Conservation (phyloP, 176 grass and related monocot genomes). For the Avena sativa region DNA sequence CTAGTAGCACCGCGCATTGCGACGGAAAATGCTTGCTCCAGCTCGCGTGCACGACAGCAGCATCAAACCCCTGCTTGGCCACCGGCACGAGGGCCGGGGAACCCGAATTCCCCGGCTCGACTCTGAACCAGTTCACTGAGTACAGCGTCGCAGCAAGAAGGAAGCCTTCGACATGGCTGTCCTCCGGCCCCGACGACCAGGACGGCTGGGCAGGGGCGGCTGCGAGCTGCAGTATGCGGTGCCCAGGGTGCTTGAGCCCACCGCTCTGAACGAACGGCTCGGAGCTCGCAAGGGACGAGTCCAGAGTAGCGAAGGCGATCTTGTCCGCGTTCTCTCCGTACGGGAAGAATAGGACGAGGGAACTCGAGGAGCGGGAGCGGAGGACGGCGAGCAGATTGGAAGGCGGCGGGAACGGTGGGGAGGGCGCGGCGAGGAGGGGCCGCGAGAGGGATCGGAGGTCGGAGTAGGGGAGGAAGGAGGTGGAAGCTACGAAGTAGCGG, state of each 20-base stretch:
- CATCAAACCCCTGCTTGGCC: slow-evolving; percentile 67
- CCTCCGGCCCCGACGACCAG: slow-evolving; percentile 17
- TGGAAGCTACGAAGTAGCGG: slow-evolving; percentile 41
- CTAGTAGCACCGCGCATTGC: slow-evolving; percentile 64
- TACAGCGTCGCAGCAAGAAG: slow-evolving; percentile 75
- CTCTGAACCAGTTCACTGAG: slow-evolving; percentile 78
- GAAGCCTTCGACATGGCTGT: slow-evolving; percentile 55
- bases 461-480: slow-evolving; percentile 58
- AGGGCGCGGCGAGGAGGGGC: slow-evolving; percentile 29
- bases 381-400: slow-evolving; percentile 55
- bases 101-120: slow-evolving; percentile 43
- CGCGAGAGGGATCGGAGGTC: slow-evolving; percentile 33
- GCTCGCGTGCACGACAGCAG: slow-evolving; percentile 61
- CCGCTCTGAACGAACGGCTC: slow-evolving; percentile 52
- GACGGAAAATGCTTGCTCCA: slow-evolving; percentile 72
- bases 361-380: slow-evolving; percentile 9
- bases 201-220: slow-evolving; percentile 15
- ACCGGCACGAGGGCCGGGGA: slow-evolving; percentile 36
- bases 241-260: slow-evolving; percentile 61
- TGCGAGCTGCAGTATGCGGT: slow-evolving; percentile 67
- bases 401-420: slow-evolving; percentile 36
- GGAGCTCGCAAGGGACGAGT: slow-evolving; percentile 14
- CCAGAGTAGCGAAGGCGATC: slow-evolving; percentile 48
- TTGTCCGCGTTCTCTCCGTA: slow-evolving; percentile 59
- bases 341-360: slow-evolving; percentile 60